These are phyloP conservation scores for Russula griseocarnosa DNA, from an alignment of 768 basidiomycete species.

Conservation along the genomic window DNA sequence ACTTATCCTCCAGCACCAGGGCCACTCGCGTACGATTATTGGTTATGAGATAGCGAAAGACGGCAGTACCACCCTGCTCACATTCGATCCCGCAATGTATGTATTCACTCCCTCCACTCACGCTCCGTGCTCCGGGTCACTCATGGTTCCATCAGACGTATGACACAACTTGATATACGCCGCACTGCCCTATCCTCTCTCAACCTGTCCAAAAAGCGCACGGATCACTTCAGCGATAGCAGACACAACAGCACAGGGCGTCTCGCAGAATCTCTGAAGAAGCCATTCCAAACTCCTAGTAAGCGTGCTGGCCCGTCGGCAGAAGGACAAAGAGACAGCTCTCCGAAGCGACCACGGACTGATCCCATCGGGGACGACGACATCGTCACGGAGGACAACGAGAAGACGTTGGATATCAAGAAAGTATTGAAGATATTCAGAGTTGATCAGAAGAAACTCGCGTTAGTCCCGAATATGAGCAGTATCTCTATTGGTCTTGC, in stretches of 20 bases:
- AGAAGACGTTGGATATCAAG: slow-evolving; percentile 33
- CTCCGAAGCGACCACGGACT: slow-evolving; percentile 27
- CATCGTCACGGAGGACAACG: slow-evolving; percentile 29
- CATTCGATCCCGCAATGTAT: slow-evolving; percentile 75
- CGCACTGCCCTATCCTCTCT: slow-evolving; percentile 14
- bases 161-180: slow-evolving; percentile 5
- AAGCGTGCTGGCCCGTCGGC: slow-evolving; percentile 9
- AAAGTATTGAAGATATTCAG: slow-evolving; percentile 48
- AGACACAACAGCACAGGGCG: background rate
- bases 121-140: background rate
- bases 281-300: slow-evolving; percentile 3
- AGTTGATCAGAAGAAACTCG: slow-evolving; percentile 41
- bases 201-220: background rate
- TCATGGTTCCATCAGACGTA: slow-evolving; percentile 5
- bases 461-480: slow-evolving; percentile 36
- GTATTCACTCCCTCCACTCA: slow-evolving; percentile 22
- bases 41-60: slow-evolving; percentile 70
- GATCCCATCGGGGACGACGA: slow-evolving; percentile 24
- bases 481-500: background rate
- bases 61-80: slow-evolving; percentile 58
- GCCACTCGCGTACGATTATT: slow-evolving; percentile 84
- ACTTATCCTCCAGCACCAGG: slow-evolving; percentile 73
- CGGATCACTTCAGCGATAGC: background rate
- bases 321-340: background rate
- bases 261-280: slow-evolving; percentile 9